A percentile compares a stretch with the other conserved stretches of the same genome.
phyloP scores from a whole-genome alignment of 2,329 filamentous ascomycete genomes.

The Metarhizium rileyi region DNA sequence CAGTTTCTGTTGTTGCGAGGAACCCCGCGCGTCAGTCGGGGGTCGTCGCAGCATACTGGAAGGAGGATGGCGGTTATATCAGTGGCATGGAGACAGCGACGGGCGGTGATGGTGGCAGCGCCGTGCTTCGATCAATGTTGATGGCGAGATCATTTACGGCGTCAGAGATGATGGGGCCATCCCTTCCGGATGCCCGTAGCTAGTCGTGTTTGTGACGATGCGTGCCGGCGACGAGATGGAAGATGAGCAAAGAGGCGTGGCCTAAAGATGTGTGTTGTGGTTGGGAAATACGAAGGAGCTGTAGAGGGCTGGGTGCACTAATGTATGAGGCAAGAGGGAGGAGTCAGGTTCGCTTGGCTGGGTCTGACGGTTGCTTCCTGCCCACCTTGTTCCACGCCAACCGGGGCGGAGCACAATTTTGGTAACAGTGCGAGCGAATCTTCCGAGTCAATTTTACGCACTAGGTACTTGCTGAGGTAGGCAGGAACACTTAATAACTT shows the following conservation, averaged over 20 bases:
- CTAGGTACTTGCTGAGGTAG: too few species aligned
- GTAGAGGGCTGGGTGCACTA: not conserved
- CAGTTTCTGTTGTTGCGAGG: slow-evolving; percentile 32
- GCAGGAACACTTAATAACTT: too few species aligned
- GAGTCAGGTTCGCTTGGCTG: not conserved
- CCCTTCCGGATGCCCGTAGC: not conserved
- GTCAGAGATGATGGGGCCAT: not conserved
- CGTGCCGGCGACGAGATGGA: not conserved
- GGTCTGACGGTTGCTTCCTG: not conserved
- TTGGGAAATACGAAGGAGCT: not conserved
- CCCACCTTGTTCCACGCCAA: not conserved
- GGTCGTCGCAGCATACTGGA: slow-evolving; percentile 53
- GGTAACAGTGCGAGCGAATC: too few species aligned
- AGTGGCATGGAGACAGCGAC: slow-evolving; percentile 4
- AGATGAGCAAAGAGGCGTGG: not conserved
- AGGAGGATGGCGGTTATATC: not conserved
- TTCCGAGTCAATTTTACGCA: too few species aligned
- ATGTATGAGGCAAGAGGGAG: too few species aligned
- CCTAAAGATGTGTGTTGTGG: not conserved
- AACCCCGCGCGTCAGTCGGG: slow-evolving; percentile 45
- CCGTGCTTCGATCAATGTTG: not conserved
- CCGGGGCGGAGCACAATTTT: too few species aligned
- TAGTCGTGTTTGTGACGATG: not conserved
- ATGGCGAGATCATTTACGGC: not conserved
- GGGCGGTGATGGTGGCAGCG: not conserved